Conservation (phyloP, 2,329 filamentous ascomycete genomes). For the Fusarium sp. region DNA sequence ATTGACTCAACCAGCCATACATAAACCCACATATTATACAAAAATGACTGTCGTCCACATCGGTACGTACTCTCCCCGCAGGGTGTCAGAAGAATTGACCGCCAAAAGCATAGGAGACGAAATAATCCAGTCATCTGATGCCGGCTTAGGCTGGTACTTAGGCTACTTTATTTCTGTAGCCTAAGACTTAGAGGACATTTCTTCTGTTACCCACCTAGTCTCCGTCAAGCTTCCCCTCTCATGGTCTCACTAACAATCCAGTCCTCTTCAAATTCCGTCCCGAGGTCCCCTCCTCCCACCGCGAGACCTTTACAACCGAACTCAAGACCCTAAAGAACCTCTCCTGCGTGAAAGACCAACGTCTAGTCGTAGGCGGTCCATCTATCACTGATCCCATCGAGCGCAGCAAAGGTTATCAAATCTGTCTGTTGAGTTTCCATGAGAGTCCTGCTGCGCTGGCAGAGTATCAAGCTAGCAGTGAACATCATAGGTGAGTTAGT, state of each 20-base stretch:
- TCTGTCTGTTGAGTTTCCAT: conserved; percentile 64
- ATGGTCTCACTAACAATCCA: conserved; percentile 34
- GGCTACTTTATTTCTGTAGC: no score
- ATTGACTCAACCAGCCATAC: not conserved
- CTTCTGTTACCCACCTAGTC: no score
- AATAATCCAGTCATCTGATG: no score
- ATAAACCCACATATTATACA: not conserved
- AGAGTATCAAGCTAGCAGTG: conserved; percentile 63
- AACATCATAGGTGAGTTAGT: conserved; percentile 60
- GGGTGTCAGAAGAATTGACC: no score
- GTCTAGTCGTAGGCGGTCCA: conserved; percentile 63
- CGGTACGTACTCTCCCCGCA: conserved; percentile 42
- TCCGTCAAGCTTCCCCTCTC: rapidly evolving
- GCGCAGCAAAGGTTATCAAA: conserved; percentile 64
- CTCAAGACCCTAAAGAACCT: conserved; percentile 62
- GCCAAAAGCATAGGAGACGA: no score
- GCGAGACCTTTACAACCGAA: conserved; percentile 58
- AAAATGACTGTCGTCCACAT: conserved; percentile 53
- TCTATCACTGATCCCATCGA: conserved; percentile 64
- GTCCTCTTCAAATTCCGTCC: conserved; percentile 63
- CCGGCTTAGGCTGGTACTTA: no score
- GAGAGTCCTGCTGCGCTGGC: conserved; percentile 57
- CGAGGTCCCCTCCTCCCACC: conserved; percentile 56
- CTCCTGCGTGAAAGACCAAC: conserved; percentile 60
- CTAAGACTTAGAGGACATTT: no score